phyloP scores from a whole-genome alignment of 257 asterid genomes.

The Fraxinus anomala region DNA sequence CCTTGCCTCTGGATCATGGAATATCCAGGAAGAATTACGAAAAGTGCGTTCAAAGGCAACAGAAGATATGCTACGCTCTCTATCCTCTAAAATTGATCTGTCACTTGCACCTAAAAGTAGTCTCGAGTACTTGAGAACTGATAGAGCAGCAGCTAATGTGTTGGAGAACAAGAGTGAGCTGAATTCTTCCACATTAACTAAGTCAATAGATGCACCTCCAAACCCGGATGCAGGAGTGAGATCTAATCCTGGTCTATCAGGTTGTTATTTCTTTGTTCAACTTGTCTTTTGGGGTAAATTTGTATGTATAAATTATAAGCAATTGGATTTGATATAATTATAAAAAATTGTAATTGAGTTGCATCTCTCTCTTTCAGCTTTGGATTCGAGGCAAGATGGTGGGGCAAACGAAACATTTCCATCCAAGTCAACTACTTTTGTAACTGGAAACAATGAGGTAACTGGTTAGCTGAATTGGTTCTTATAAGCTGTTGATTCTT shows the following conservation, averaged over 20 bases:
- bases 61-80: conserved; percentile 64
- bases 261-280: conserved; percentile 34
- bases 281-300: conserved; percentile 8
- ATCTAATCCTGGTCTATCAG: conserved; percentile 43
- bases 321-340: conserved; percentile 4
- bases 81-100: conserved; percentile 51
- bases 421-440: conserved; percentile 37
- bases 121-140: conserved; percentile 36
- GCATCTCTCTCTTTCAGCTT: conserved; percentile 38
- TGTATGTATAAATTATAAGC: not conserved
- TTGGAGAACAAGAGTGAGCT: conserved; percentile 38
- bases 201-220: conserved; percentile 28
- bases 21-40: conserved; percentile 77
- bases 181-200: conserved; percentile 30
- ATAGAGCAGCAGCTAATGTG: conserved; percentile 27
- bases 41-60: conserved; percentile 80
- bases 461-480: conserved; percentile 1
- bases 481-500: conserved; percentile 22
- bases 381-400: conserved; percentile 45
- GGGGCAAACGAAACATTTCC: conserved; percentile 30
- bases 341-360: conserved; percentile 14
- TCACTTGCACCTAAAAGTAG: conserved; percentile 35
- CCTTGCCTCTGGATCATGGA: conserved; percentile 80
- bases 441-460: conserved; percentile 53
- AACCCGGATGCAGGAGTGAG: conserved; percentile 44